Base-by-base conservation (phyloP, 495 filamentous ascomycete species). In the Aspergillus conjunctus region DNA sequence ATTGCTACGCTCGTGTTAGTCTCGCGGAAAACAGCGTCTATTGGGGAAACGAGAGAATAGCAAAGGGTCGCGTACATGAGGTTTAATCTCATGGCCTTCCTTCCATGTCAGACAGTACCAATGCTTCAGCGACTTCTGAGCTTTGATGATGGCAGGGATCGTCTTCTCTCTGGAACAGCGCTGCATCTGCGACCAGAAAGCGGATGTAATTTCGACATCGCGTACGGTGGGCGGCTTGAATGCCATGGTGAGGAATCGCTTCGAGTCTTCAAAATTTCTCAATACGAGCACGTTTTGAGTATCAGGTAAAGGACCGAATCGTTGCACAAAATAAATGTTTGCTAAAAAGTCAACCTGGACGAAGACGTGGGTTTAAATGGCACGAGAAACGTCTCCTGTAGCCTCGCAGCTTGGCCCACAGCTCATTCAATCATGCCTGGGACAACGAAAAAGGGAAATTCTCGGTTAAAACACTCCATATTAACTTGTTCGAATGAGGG, bases 61-160 rank as follows among this genome's bases (percentile, higher is more conserved):
- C 21, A 6, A 22, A 51, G 20, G 26, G 26, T 26, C 26, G 26
- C 54, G 10, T 34, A 56, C 54, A 49, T 56, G 54, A 4, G 54
- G 54, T 33, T 56, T 43, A 15, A 56, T 49, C 10, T 49, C 54
- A 21, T 56, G 54, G 7, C 54, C 54, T 32, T 56, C 54, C 31
- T 56, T 56, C 54, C 54, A 56, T 8, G 54, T 56, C 54, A 56
- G 41, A 34, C 51, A 53, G 51, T 53, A 53, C 51, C 51, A 53
- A 37, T 53, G 51, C 30, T 53, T 8, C 31, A 53, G 31, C 33
- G 51, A 53, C 20, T 37, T 53, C 17, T 53, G 51, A 37, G 51
- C 51, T 26, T 53, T 53, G 32, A 56, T 56, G 14, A 56, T 48
- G 4, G 54, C 54, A 2, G 54, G 54, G 7, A 56, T 48, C 4